A percentile compares a stretch with the other conserved stretches of the same genome.
phyloP scores from a whole-genome alignment of 352 stramenopile species.

The Plasmopara halstedii region DNA sequence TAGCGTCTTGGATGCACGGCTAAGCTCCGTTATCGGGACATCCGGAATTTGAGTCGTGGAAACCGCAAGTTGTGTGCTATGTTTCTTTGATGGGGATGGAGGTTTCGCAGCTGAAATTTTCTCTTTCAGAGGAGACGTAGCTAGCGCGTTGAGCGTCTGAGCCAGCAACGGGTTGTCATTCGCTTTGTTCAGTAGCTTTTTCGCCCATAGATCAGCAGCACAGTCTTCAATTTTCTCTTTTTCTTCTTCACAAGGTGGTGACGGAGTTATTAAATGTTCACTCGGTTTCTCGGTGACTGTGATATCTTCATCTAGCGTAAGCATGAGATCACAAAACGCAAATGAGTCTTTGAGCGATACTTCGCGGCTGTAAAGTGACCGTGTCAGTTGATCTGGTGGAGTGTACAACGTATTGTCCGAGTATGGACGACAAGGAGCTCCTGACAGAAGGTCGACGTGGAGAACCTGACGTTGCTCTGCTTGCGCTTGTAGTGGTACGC shows the following conservation, averaged over 20 bases:
- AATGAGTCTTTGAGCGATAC: conserved; percentile 43
- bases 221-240: conserved; percentile 5
- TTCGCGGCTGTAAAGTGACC: conserved; percentile 17
- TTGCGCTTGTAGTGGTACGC: conserved; percentile 6
- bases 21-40: conserved; percentile 46
- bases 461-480: conserved; percentile 30
- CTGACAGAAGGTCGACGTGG: conserved; percentile 63
- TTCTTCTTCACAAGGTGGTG: conserved; percentile 10
- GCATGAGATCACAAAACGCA: conserved; percentile 54
- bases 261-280: conserved; percentile 6
- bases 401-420: conserved; percentile 72
- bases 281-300: not conserved
- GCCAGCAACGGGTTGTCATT: conserved; percentile 46
- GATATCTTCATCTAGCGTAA: conserved; percentile 23
- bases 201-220: conserved; percentile 51
- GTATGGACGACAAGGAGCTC: conserved; percentile 56
- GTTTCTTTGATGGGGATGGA: conserved; percentile 26
- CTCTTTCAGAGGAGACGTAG: conserved; percentile 15
- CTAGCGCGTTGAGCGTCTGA: conserved; percentile 52
- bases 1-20: conserved; percentile 75
- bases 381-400: conserved; percentile 29
- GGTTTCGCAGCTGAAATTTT: conserved; percentile 16
- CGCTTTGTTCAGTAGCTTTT: conserved; percentile 48
- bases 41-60: conserved; percentile 5
- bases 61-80: not conserved